Base-by-base conservation (phyloP, 352 stramenopile genomes). In the Phytophthora ramorum region DNA sequence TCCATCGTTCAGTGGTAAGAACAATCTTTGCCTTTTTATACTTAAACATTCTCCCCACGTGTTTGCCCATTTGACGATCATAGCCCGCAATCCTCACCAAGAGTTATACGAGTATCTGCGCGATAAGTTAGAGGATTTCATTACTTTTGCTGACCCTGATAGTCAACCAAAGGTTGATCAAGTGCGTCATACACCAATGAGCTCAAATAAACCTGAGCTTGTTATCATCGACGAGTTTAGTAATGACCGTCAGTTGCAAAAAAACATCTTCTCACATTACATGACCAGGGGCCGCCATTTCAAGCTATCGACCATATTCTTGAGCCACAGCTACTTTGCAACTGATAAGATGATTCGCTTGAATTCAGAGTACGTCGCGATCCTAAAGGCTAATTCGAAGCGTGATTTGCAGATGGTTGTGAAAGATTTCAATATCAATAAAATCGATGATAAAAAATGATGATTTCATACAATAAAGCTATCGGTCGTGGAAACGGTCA, bases 171-270 rank as follows among this genome's bases (percentile, higher is more conserved):
- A 9, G 12, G 55, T 55, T 30, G 45, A 55, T 63, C 55, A 55
- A 17, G 47, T 63, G 3, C 34, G 55, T 5, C 55, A 50, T 48
- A 63, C 55, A 2, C 44, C 55, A 8, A 28, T 63, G 4, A 54
- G n/a, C 34, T 50, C 44, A 9, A 64, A 58, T 24, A 66, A 71
- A 26, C 50, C 50, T 47, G 51, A 72, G 40, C 26, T 69, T 7
- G 52, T 69, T 3, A 57, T 69, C n/a, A 69, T 69, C 20, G 61
- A 69, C 34, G 61, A 69, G 5, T 69, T 63, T 19, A 51, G 14
- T 9, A 69, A 63, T n/a, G 52, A 69, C n/a, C n/a, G n/a, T 58
- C 34, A 57, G 35, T 14, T 45, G 17, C 61, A 56, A 32, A 56
- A 56, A 32, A 56, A 56, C 41, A 12, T 56, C 7, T 56, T 56